A percentile compares a stretch with the other conserved stretches of the same genome.
These are phyloP conservation scores for Rickenella mellea DNA, from an alignment of 768 basidiomycete genomes.

Conservation along the genomic window DNA sequence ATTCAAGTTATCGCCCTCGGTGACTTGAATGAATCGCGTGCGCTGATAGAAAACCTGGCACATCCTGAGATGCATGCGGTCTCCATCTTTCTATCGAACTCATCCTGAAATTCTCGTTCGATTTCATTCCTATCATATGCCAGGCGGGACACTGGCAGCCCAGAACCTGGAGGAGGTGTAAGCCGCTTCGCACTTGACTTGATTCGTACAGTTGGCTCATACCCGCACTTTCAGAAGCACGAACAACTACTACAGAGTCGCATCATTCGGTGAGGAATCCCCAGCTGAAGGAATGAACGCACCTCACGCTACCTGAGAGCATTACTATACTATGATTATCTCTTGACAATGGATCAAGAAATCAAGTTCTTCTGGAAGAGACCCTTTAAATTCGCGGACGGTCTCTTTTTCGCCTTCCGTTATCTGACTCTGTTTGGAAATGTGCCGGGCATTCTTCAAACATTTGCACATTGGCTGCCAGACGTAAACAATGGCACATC, in stretches of 20 bases:
- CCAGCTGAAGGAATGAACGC: neutral
- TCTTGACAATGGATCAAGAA: constrained; percentile 11
- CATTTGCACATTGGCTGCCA: neutral
- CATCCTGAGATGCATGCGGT: no score
- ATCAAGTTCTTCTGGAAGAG: constrained; percentile 9
- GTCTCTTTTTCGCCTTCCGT: constrained; percentile 11
- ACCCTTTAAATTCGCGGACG: neutral
- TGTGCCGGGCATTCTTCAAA: constrained; percentile 7
- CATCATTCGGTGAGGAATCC: neutral
- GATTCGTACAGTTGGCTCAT: no score
- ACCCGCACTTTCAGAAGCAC: no score
- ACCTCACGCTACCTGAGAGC: neutral
- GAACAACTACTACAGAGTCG: neutral
- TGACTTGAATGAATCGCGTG: no score
- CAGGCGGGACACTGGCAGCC: no score
- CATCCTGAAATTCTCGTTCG: no score
- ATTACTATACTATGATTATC: constrained; percentile 12
- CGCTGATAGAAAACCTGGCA: no score
- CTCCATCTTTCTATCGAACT: no score
- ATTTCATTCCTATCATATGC: no score
- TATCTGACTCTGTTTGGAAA: constrained; percentile 10
- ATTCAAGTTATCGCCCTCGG: no score
- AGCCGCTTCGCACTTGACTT: no score
- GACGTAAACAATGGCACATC: neutral
- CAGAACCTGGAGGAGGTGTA: no score